These are phyloP conservation scores for Xylaria polymorpha DNA, from an alignment of 2,329 filamentous ascomycete species.

Conservation along the genomic window DNA sequence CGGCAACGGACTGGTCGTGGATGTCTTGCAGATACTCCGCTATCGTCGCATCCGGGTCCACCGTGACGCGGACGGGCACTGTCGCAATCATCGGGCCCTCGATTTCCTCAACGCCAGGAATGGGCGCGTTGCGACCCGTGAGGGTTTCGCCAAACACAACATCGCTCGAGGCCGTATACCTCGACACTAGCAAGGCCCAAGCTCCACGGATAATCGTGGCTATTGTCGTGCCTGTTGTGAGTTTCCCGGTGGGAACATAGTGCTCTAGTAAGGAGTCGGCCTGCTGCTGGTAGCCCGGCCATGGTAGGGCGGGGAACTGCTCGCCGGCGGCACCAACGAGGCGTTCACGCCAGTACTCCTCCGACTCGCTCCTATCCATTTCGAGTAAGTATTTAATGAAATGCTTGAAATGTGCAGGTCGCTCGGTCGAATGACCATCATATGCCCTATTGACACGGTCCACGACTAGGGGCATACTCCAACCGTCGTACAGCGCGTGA, in stretches of 20 bases:
- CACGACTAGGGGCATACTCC: constrained; percentile 64
- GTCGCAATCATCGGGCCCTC: constrained; percentile 72
- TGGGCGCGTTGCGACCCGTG: constrained; percentile 64
- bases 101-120: constrained; percentile 63
- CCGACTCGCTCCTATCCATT: constrained; percentile 55
- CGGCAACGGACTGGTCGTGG: constrained; percentile 65
- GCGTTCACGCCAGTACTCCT: constrained; percentile 60
- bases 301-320: constrained; percentile 63
- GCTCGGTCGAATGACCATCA: constrained; percentile 48
- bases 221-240: constrained; percentile 59
- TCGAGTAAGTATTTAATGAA: constrained; percentile 61
- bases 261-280: constrained; percentile 66
- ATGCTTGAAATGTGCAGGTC: constrained; percentile 59
- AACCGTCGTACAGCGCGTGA: constrained; percentile 68
- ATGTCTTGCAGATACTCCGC: constrained; percentile 66
- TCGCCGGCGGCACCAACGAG: constrained; percentile 58
- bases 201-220: constrained; percentile 69
- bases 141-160: constrained; percentile 70
- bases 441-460: constrained; percentile 61
- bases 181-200: constrained; percentile 66
- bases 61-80: constrained; percentile 64
- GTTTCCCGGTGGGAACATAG: constrained; percentile 56
- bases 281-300: constrained; percentile 60
- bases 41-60: constrained; percentile 57
- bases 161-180: constrained; percentile 64